These are phyloP conservation scores for Solanum etuberosum DNA, from an alignment of 257 asterid species.

Conservation along the genomic window DNA sequence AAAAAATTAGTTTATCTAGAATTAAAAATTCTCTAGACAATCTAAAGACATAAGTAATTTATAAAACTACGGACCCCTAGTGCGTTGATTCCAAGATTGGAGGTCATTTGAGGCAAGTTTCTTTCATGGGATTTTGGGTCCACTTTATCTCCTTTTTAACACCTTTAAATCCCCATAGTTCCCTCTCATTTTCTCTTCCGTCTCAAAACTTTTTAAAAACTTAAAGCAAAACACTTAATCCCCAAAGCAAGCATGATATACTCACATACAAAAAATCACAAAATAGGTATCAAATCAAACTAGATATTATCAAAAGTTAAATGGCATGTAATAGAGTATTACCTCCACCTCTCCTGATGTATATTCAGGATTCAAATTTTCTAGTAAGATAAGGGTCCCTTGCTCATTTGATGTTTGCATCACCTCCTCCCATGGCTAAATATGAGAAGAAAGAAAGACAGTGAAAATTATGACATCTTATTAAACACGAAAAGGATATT, in stretches of 20 bases:
- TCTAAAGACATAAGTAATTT: neutral
- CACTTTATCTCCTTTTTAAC: neutral
- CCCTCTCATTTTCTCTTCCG: neutral
- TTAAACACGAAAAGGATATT: neutral
- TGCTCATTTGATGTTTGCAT: constrained; percentile 46
- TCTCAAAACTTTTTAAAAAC: neutral
- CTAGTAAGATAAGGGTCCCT: constrained; percentile 48
- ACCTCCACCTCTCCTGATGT: constrained; percentile 91
- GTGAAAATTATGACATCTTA: neutral
- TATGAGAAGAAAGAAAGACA: neutral
- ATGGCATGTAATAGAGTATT: neutral
- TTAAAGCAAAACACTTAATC: neutral
- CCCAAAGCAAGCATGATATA: neutral
- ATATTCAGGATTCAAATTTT: constrained; percentile 62
- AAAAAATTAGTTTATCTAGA: neutral
- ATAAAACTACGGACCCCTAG: neutral
- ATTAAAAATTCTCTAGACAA: neutral
- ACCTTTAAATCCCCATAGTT: neutral
- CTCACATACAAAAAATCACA: neutral
- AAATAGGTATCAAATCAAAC: neutral
- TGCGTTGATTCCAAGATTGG: neutral
- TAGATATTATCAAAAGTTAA: neutral
- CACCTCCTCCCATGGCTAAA: constrained; percentile 62
- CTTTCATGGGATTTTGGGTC: neutral
- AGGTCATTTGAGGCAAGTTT: neutral